Evolutionary conservation across 805 yeast genomes (phyloP).

Genomic region (Komagataella mondaviorum): DNA sequence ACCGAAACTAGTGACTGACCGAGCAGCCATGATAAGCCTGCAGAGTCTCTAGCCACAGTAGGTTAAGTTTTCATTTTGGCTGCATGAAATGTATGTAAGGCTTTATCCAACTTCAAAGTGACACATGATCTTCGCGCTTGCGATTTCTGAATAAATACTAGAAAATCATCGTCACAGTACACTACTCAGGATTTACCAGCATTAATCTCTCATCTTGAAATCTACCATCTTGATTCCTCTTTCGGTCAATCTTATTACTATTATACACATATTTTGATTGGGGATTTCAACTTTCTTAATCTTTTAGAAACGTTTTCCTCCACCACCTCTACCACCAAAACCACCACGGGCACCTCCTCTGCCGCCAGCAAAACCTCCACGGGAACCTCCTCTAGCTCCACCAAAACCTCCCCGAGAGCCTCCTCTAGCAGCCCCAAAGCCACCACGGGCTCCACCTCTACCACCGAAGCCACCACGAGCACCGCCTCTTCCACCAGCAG

Average conservation of each 20-base stretch:
- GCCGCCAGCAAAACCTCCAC: constrained; percentile 27
- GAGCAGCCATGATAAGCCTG: too few relatives aligned
- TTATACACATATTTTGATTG: not conserved
- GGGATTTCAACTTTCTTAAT: not conserved
- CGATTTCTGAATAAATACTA: too few relatives aligned
- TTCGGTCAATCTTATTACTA: not conserved
- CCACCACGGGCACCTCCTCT: constrained; percentile 23
- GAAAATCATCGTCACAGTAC: not conserved
- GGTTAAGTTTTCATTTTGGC: too few relatives aligned
- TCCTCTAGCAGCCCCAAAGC: constrained; percentile 23
- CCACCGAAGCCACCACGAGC: constrained; percentile 25
- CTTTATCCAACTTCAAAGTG: too few relatives aligned
- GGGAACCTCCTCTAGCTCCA: constrained; percentile 35
- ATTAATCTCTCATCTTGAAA: not conserved
- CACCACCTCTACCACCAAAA: constrained; percentile 13
- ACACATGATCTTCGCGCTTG: too few relatives aligned
- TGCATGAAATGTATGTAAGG: too few relatives aligned
- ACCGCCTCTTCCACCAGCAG: constrained; percentile 30
- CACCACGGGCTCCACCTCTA: constrained; percentile 28
- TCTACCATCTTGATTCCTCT: not conserved
- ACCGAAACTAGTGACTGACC: too few relatives aligned
- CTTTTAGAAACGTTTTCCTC: not conserved
- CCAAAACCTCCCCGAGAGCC: constrained; percentile 29
- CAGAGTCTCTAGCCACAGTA: too few relatives aligned
- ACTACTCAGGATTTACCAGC: not conserved